These are phyloP conservation scores for Fusarium guadeloupense DNA, from an alignment of 2,329 filamentous ascomycete genomes.

Conservation along the genomic window DNA sequence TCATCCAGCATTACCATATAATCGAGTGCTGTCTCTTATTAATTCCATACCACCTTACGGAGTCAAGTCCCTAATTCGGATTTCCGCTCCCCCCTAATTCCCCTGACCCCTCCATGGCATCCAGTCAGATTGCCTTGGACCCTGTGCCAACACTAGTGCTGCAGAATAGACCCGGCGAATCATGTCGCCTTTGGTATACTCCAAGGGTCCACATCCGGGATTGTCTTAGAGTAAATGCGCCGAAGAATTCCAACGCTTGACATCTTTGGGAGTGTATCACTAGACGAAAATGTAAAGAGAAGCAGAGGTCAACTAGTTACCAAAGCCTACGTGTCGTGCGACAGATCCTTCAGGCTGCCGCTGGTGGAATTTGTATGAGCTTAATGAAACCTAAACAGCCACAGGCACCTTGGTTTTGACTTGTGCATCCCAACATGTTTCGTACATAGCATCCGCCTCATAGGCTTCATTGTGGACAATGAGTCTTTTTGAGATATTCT, in stretches of 20 bases:
- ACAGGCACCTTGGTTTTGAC: constrained; percentile 11
- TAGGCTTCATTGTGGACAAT: neutral
- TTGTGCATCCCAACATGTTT: constrained; percentile 16
- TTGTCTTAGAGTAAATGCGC: constrained; percentile 25
- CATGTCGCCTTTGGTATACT: constrained; percentile 1
- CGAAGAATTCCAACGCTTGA: constrained; percentile 13
- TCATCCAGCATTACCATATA: neutral
- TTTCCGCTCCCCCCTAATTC: constrained; percentile 22
- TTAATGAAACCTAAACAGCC: constrained; percentile 8
- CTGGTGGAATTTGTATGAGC: neutral
- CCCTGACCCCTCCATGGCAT: constrained; percentile 9
- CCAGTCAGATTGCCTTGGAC: constrained; percentile 37
- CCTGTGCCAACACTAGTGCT: constrained; percentile 33
- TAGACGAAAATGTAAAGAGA: neutral
- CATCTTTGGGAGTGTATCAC: neutral
- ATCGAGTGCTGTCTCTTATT: neutral
- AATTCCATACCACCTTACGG: too few species aligned
- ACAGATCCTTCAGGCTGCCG: neutral
- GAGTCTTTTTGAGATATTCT: too few species aligned
- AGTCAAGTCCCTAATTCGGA: constrained; percentile 11
- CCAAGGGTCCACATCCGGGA: constrained; percentile 19
- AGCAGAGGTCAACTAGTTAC: neutral
- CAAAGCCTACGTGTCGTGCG: neutral
- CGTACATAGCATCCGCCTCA: constrained; percentile 18
- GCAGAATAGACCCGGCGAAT: constrained; percentile 26